Conservation (phyloP, 345 rosid genomes). For the Aethionema arabicum region DNA sequence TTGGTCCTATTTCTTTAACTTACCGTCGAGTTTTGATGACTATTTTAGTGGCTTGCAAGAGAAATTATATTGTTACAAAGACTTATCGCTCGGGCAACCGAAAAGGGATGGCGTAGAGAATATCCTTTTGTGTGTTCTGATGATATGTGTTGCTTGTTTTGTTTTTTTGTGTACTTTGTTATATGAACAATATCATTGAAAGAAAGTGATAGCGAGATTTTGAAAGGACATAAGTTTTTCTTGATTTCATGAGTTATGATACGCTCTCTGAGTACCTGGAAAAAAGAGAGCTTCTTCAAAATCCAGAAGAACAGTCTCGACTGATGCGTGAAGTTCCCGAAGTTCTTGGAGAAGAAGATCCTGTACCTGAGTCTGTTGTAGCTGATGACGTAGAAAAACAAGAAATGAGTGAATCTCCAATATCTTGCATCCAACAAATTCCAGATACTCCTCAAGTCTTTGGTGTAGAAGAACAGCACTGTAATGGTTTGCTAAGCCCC, state of each 20-base stretch:
- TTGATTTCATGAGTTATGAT: constrained; percentile 50
- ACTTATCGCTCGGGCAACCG: constrained; percentile 71
- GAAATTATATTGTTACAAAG: constrained; percentile 59
- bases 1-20: constrained; percentile 22
- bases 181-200: constrained; percentile 4
- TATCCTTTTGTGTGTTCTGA: constrained; percentile 55
- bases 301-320: constrained; percentile 63
- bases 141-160: background rate
- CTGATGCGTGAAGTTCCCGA: constrained; percentile 60
- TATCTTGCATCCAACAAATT: constrained; percentile 34
- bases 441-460: constrained; percentile 26
- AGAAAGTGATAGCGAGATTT: constrained; percentile 7
- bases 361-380: constrained; percentile 40
- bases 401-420: constrained; percentile 26
- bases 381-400: constrained; percentile 27
- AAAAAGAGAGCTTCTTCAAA: constrained; percentile 63
- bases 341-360: constrained; percentile 54
- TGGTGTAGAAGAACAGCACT: constrained; percentile 34
- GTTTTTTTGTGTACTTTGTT: constrained; percentile 2
- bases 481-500: constrained; percentile 31
- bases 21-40: constrained; percentile 24
- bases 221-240: constrained; percentile 30
- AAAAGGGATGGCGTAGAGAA: constrained; percentile 94
- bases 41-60: constrained; percentile 62
- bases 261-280: constrained; percentile 76